Conservation (phyloP, 371 early-diverging fungal species). For the Smittium culicis region DNA sequence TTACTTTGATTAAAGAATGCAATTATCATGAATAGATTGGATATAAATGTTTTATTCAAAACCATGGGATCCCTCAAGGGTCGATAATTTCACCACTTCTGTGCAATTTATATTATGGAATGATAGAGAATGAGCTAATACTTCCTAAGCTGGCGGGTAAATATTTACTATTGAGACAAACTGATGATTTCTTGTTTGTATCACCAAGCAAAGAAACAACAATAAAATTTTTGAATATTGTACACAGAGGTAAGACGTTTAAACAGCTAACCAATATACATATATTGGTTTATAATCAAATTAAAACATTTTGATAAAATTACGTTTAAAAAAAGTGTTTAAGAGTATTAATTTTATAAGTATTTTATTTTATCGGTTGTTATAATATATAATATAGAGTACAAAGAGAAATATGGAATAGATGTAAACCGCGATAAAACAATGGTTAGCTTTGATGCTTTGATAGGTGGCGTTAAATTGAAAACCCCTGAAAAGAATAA, state of each 20-base stretch:
- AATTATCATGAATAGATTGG: too few species aligned
- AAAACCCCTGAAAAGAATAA: too few species aligned
- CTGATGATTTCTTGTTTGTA: conserved; percentile 74
- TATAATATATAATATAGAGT: too few species aligned
- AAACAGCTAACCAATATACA: too few species aligned
- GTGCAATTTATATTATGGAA: conserved; percentile 68
- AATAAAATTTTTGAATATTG: conserved; percentile 33
- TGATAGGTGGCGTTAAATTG: conserved; percentile 22
- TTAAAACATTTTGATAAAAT: too few species aligned
- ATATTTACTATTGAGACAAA: conserved; percentile 44
- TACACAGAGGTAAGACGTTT: conserved; percentile 34
- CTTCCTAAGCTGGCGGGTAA: conserved; percentile 18
- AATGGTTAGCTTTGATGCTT: conserved; percentile 45
- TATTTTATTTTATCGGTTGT: too few species aligned
- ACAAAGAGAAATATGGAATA: conserved; percentile 40
- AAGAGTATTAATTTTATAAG: too few species aligned
- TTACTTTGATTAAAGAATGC: too few species aligned
- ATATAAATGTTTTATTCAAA: conserved; percentile 43
- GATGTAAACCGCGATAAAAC: conserved; percentile 44
- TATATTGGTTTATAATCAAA: too few species aligned
- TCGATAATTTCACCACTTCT: conserved; percentile 67
- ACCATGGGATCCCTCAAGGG: conserved; percentile 76
- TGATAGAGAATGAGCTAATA: conserved; percentile 44
- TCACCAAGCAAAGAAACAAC: conserved; percentile 36
- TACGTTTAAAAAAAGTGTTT: too few species aligned